Base-by-base conservation (phyloP, 1,139 yeast species). In the Kodamaea anthophila region DNA sequence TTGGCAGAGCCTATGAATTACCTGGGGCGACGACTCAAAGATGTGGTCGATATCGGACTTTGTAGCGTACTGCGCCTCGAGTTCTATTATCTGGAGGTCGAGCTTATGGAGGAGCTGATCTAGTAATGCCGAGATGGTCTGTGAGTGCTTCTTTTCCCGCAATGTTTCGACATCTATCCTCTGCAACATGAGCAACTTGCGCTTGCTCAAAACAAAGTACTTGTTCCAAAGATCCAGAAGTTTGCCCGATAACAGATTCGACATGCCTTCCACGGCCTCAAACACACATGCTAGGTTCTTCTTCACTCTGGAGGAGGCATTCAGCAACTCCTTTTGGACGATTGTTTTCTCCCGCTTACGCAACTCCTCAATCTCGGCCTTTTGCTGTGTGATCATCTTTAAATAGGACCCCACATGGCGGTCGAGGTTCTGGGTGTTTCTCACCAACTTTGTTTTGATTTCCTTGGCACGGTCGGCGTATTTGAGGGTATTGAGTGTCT, bases 381-480 rank as follows among this genome's bases (percentile, higher is more conserved):
- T 77, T 46, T 85, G 94, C 43, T 83, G 88, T 2, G 88, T 77
- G 22, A 87, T 86, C 79, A 84, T 81, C 54, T 82, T 81, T 47
- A 85, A 59, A 49, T 87, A 87, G 2, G 93, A 80, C 0, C 94
- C 88, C 25, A 88, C 94, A 55, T 87, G 96, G 27, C 94, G 67
- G 49, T 81, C 86, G 35, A 87, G 65, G 37, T 77, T 80, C 37
- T 78, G 87, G 40, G 77, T 80, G 47, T 87, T 88, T 40, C 94
- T 60, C 3, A 74, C 67, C 2, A 83, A 65, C 46, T 84, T 85
- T 0, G 96, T 88, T 49, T 84, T 84, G 44, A 88, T 88, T 43
- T 83, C 88, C 46, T 86, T 86, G 11, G 96, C 96, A 18, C 96
- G 64, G 49, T 86, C 77, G 0, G 96, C 96, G 52, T 87, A 88